phyloP scores from a whole-genome alignment of 139 green algal genomes.

The Spirogloea muscicola region DNA sequence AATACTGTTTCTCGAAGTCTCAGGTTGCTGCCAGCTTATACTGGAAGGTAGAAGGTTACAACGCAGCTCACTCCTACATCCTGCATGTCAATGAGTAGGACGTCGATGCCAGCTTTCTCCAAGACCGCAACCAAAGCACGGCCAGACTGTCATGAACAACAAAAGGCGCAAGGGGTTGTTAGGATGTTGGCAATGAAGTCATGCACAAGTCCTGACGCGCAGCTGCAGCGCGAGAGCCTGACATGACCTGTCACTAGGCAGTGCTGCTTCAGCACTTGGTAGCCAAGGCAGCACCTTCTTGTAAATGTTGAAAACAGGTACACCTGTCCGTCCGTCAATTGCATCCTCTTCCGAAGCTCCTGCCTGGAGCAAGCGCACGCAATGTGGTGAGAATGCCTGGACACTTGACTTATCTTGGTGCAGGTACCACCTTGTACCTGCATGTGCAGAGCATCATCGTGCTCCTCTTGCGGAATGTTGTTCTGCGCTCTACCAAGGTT shows the following conservation, averaged over 20 bases:
- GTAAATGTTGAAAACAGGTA: slow-evolving; percentile 30
- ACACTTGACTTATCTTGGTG: neutral
- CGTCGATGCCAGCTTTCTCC: slow-evolving; percentile 29
- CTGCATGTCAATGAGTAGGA: slow-evolving; percentile 57
- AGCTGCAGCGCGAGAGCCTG: too few relatives aligned
- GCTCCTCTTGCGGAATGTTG: neutral
- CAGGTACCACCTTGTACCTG: neutral
- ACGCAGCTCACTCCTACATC: slow-evolving; percentile 46
- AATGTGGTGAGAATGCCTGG: neutral
- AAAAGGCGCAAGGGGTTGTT: too few relatives aligned
- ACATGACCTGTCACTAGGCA: too few relatives aligned
- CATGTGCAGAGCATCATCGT: neutral
- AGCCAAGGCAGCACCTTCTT: too few relatives aligned
- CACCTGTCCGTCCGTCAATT: slow-evolving; percentile 1
- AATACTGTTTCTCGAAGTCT: neutral
- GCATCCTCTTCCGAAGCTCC: neutral
- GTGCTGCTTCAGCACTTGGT: too few relatives aligned
- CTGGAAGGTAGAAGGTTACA: neutral
- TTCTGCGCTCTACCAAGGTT: neutral
- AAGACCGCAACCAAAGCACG: slow-evolving; percentile 9
- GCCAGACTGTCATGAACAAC: too few relatives aligned
- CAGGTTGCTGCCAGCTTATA: neutral
- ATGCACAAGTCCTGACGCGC: too few relatives aligned
- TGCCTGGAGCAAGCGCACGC: slow-evolving; percentile 13
- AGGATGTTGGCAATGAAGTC: too few relatives aligned